phyloP scores from a whole-genome alignment of 805 yeast species.

The Kodamaea kakaduensis region DNA sequence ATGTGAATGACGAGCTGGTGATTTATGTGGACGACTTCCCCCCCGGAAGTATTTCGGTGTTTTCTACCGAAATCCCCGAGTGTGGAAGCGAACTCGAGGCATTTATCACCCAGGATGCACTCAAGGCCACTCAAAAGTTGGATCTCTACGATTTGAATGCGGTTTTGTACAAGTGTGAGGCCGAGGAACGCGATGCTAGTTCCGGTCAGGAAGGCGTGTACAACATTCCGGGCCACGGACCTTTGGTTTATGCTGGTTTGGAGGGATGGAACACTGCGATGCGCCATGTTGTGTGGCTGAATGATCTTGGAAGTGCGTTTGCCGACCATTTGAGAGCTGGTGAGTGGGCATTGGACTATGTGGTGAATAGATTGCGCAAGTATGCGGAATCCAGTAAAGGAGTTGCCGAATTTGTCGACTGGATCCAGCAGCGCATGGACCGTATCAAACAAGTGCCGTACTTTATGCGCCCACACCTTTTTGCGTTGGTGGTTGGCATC shows the following conservation, averaged over 20 bases:
- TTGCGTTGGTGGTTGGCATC: conserved; percentile 74
- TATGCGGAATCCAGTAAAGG: conserved; percentile 45
- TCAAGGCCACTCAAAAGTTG: conserved; percentile 62
- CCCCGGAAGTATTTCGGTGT: conserved; percentile 86
- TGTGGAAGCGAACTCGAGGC: conserved; percentile 64
- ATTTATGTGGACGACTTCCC: conserved; percentile 69
- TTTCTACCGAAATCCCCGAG: conserved; percentile 63
- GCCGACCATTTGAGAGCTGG: conserved; percentile 80
- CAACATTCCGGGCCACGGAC: conserved; percentile 68
- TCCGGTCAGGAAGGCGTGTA: conserved; percentile 72
- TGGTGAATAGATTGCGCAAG: conserved; percentile 56
- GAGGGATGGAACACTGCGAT: conserved; percentile 87
- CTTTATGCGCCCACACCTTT: conserved; percentile 81
- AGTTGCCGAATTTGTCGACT: conserved; percentile 53
- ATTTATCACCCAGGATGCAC: conserved; percentile 69
- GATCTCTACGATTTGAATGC: conserved; percentile 69
- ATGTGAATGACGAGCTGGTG: conserved; percentile 42
- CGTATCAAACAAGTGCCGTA: conserved; percentile 67
- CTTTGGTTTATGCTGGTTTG: conserved; percentile 79
- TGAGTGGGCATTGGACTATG: conserved; percentile 82
- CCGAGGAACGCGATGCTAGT: conserved; percentile 83
- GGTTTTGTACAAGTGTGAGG: conserved; percentile 70
- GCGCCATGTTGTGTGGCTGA: conserved; percentile 55
- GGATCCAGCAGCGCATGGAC: conserved; percentile 66
- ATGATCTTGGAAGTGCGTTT: conserved; percentile 80